Evolutionary conservation across 1,284 basidiomycete species (phyloP), one percentile per base, ranked within the genome.

Genomic region (Tranzscheliella williamsii): DNA sequence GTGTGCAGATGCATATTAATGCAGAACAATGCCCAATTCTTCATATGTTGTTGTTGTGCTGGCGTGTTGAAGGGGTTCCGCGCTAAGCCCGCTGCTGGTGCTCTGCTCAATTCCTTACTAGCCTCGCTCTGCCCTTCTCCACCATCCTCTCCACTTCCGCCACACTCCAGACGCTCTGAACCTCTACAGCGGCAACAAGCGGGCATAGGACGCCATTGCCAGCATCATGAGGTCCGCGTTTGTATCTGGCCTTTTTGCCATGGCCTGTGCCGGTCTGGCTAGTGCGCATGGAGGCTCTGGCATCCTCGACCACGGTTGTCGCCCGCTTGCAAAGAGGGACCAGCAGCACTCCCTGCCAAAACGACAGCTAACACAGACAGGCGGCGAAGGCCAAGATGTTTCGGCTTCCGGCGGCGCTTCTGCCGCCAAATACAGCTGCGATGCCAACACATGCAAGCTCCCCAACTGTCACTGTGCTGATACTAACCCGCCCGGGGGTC

Each of bases 401-500:
- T 27, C 55, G 7, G 21, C 21, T 15, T 38, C 50, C 23, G 68
- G 62, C 9, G 70, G 70, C 20, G 69, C 69, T 4, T 54, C 58
- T n/a, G 62, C 67, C 21, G 71, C 71, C 36, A 50, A 44, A 12
- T 73, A 73, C 58, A 65, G 39, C 40, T 73, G 71, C 40, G 67
- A 73, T 24, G 38, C 71, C 8, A 47, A 26, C 35, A 51, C 53
- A 7, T 73, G 71, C 56, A 50, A 66, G 32, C 53, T 71, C 12
- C 70, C 70, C 38, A 62, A 58, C 18, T 73, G 71, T 30, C 64
- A 65, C 44, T 72, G 70, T 38, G 71, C 71, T 38, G 45, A 49
- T 52, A 69, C 69, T 38, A 66, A 58, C 38, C 70, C 71, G 26
- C 71, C 71, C n/a, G 71, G 71, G 16, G 58, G 63, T 13, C 65